Evolutionary conservation across 495 filamentous ascomycete species (phyloP).

Genomic region (Neurospora sp.): DNA sequence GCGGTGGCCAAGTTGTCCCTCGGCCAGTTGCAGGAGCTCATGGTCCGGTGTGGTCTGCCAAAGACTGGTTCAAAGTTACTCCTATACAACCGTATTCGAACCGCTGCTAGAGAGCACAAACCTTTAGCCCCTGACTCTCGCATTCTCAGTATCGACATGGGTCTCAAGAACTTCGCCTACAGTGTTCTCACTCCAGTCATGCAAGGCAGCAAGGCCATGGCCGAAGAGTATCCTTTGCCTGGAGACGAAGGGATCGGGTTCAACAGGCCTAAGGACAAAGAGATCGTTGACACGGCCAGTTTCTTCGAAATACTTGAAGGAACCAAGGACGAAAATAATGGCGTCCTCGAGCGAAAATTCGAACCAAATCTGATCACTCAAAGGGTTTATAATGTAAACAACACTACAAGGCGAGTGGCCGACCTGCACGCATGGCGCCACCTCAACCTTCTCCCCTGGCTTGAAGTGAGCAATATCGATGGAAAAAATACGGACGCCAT

Average conservation of each 20-base stretch:
- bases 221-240: not conserved
- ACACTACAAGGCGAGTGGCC: not conserved
- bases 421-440: slow-evolving; percentile 22
- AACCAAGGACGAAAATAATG: not conserved
- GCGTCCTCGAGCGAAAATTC: not conserved
- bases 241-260: not conserved
- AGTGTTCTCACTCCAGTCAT: slow-evolving; percentile 41
- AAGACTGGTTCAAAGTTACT: slow-evolving; percentile 10
- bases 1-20: not conserved
- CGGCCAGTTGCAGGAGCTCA: not conserved
- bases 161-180: slow-evolving; percentile 75
- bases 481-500: not conserved
- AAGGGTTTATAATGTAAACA: not conserved
- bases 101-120: slow-evolving; percentile 6
- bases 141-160: slow-evolving; percentile 78
- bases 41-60: slow-evolving; percentile 14
- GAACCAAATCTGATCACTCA: not conserved
- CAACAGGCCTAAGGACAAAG: not conserved
- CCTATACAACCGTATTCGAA: slow-evolving; percentile 7
- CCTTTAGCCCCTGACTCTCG: slow-evolving; percentile 11
- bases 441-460: slow-evolving; percentile 19
- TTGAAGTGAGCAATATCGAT: not conserved
- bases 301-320: not conserved
- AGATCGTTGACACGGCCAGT: not conserved
- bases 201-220: not conserved